A percentile compares a stretch with the other conserved stretches of the same genome.
phyloP scores from a whole-genome alignment of 2,329 filamentous ascomycete genomes.

The Ophiostoma pallidulum region DNA sequence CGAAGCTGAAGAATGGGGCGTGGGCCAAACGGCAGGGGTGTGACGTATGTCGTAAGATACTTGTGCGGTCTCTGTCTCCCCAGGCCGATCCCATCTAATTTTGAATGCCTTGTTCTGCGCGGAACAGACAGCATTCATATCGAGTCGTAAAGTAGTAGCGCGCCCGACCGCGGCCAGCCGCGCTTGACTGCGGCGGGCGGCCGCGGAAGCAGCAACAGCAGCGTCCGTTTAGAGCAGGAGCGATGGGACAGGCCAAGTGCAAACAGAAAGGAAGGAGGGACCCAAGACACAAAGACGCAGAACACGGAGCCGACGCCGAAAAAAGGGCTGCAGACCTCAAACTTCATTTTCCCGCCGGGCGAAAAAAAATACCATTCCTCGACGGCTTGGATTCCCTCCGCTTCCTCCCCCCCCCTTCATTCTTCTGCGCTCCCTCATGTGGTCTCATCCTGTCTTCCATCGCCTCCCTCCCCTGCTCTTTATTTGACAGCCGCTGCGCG shows the following conservation, averaged over 20 bases:
- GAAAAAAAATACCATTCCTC: constrained; percentile 1
- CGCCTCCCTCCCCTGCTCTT: neutral
- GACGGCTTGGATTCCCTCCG: neutral
- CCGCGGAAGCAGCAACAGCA: too few relatives aligned
- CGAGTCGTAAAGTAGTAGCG: too few relatives aligned
- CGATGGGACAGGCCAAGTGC: neutral
- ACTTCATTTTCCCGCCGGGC: neutral
- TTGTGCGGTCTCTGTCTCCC: too few relatives aligned
- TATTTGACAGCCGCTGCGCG: too few relatives aligned
- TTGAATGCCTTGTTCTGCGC: neutral
- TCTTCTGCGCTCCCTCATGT: neutral
- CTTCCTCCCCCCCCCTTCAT: neutral
- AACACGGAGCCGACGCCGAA: constrained; percentile 6
- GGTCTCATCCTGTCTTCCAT: neutral
- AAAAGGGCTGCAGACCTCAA: neutral
- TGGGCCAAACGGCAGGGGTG: constrained; percentile 3
- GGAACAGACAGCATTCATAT: neutral
- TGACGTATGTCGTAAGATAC: too few relatives aligned
- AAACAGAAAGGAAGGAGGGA: neutral
- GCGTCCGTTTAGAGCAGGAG: constrained; percentile 1
- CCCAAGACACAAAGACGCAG: neutral
- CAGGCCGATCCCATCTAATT: constrained; percentile 13
- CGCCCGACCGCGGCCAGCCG: too few relatives aligned
- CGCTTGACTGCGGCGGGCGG: too few relatives aligned
- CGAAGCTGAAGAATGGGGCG: neutral